Percentiles rank a stretch among this genome's conserved stretches.
Conservation (phyloP, 176 grass and related monocot genomes). For the Carex kokanica region DNA sequence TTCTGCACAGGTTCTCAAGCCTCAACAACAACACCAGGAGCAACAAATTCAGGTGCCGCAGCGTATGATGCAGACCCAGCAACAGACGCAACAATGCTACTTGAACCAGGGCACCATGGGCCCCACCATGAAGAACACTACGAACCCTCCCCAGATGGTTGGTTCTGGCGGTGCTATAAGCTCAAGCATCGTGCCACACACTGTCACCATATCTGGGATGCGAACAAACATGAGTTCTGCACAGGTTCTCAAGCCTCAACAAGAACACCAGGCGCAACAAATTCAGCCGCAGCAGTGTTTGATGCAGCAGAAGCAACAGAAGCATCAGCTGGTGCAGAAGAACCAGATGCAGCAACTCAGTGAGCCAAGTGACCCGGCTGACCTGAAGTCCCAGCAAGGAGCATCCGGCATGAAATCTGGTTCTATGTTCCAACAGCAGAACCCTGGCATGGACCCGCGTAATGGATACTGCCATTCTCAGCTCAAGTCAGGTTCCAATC, state of each 20-base stretch:
- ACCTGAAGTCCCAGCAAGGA: constrained; percentile 69
- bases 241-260: constrained; percentile 70
- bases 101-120: constrained; percentile 36
- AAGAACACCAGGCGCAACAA: constrained; percentile 61
- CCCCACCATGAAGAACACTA: constrained; percentile 17
- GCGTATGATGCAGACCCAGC: constrained; percentile 29
- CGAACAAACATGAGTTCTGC: constrained; percentile 53
- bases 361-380: constrained; percentile 56
- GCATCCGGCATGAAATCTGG: constrained; percentile 58
- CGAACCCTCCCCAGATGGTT: constrained; percentile 38
- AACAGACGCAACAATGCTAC: constrained; percentile 30
- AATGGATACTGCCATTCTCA: constrained; percentile 64
- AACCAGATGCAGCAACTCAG: constrained; percentile 54
- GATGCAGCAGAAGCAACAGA: constrained; percentile 44
- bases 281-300: constrained; percentile 55
- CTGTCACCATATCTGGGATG: constrained; percentile 47
- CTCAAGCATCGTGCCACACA: not conserved
- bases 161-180: constrained; percentile 39
- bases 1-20: constrained; percentile 61
- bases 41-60: constrained; percentile 51
- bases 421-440: constrained; percentile 64
- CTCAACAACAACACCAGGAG: constrained; percentile 69
- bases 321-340: constrained; percentile 49
- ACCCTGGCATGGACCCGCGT: constrained; percentile 32
- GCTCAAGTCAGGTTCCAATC: constrained; percentile 49